phyloP scores from a whole-genome alignment of 148 eudicot genomes.

The Arctostaphylos glauca region DNA sequence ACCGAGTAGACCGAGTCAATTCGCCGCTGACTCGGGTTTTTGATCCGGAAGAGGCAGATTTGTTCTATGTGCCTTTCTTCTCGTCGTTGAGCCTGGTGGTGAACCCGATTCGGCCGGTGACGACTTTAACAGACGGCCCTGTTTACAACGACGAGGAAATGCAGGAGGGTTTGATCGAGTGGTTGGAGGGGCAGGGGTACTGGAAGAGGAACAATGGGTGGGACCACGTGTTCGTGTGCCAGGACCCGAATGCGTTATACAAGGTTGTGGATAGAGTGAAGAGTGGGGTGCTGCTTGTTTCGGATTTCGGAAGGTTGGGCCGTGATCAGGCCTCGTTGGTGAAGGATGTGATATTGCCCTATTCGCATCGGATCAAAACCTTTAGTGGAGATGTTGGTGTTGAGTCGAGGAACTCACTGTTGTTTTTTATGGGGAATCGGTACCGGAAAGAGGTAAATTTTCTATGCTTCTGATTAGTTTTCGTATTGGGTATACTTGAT shows the following conservation, averaged over 20 bases:
- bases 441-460: conserved; percentile 30
- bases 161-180: conserved; percentile 76
- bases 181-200: conserved; percentile 73
- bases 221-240: conserved; percentile 92
- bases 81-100: conserved; percentile 82
- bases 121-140: not conserved
- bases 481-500: not conserved
- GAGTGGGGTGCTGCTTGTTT: conserved; percentile 74
- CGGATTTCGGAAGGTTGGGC: conserved; percentile 92
- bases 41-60: conserved; percentile 80
- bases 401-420: conserved; percentile 62
- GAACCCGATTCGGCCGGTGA: conserved; percentile 48
- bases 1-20: conserved; percentile 29
- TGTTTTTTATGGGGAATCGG: conserved; percentile 96
- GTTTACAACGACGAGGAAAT: conserved; percentile 72
- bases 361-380: conserved; percentile 75
- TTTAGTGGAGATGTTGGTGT: conserved; percentile 71
- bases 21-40: conserved; percentile 56
- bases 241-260: conserved; percentile 92
- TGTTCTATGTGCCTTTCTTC: conserved; percentile 91
- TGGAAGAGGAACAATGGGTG: conserved; percentile 96
- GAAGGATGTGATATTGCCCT: conserved; percentile 89
- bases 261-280: conserved; percentile 76
- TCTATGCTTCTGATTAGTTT: not conserved
- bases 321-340: conserved; percentile 74